Base-by-base conservation (phyloP, 2,329 filamentous ascomycete genomes). In the Aspergillus neotritici region DNA sequence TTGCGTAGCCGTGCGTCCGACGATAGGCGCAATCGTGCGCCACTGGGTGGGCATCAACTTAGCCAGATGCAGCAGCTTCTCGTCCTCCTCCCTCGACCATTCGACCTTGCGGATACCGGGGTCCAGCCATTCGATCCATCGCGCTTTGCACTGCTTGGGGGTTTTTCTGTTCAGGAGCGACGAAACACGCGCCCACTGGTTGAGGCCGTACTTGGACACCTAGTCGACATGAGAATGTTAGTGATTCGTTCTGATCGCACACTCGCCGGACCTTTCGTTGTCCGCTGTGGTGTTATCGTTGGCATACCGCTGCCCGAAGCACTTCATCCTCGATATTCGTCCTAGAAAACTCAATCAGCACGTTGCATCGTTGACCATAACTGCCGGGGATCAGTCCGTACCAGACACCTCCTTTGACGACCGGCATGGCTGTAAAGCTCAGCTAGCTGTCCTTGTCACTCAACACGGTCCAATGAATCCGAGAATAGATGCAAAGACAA, bases 41-140 rank as follows among this genome's bases (percentile, higher is more conserved):
- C 93, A 98, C 79, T 98, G 93, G 21, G 91, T 97, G 44, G 93
- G 93, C 84, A 98, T 95, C 71, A 98, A 77, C 78, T 97, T 98
- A 49, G 93, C 93, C 61, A 98, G 77, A 62, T 97, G 93, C 58
- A 98, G 71, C 48, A 98, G 77, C 72, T 94, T 96, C 75, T 98
- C 93, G 66, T 98, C 93, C 67, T 98, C 93, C 69, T 98, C 93
- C 62, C 93, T 87, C 64, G 88, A 95, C 91, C 93, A 98, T 72
- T 98, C 93, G 57, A 94, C 93, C 76, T 98, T 98, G 62, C 91
- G 87, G 73, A 98, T 97, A 64, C 87, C 87, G 14, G 93, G 93
- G 63, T 98, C 93, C 54, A 98, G 80, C 91, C 93, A 98, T 78
- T 98, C 91, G 65, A 84, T 83, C 93, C 93, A 98, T 72, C 93